Evolutionary conservation across 495 filamentous ascomycete genomes (phyloP).

Genomic region (Neurospora sublineolata): DNA sequence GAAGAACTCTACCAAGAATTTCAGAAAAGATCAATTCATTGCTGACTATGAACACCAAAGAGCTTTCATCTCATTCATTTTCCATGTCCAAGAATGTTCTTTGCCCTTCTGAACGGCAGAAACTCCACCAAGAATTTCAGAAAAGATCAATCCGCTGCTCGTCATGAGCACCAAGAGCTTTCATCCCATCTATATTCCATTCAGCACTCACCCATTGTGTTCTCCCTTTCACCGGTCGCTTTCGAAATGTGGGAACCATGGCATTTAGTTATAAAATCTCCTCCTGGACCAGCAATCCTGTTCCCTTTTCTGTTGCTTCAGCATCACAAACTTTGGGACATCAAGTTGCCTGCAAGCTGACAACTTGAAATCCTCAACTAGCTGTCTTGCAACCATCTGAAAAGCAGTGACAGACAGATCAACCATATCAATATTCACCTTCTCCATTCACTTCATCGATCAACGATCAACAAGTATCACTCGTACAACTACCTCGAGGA

Average conservation of each 20-base stretch:
- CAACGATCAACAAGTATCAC: too few species aligned
- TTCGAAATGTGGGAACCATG: not conserved
- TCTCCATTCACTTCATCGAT: too few species aligned
- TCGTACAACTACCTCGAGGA: too few species aligned
- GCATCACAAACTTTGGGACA: not conserved
- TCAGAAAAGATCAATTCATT: not conserved
- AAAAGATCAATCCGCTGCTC: not conserved
- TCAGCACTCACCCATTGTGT: not conserved
- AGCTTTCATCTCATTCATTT: not conserved
- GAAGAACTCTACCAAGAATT: not conserved
- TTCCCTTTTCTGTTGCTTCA: not conserved
- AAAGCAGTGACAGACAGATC: not conserved
- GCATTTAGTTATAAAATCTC: not conserved
- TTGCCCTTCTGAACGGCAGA: not conserved
- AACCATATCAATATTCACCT: too few species aligned
- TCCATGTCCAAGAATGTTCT: not conserved
- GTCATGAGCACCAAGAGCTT: not conserved
- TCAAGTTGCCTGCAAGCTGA: not conserved
- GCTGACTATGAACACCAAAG: not conserved
- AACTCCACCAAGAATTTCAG: not conserved
- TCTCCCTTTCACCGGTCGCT: not conserved
- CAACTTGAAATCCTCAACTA: not conserved
- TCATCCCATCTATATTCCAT: not conserved
- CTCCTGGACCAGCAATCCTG: not conserved
- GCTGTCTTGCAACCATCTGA: not conserved